Evolutionary conservation across 345 rosid species (phyloP).

Genomic region (Pistacia vera): DNA sequence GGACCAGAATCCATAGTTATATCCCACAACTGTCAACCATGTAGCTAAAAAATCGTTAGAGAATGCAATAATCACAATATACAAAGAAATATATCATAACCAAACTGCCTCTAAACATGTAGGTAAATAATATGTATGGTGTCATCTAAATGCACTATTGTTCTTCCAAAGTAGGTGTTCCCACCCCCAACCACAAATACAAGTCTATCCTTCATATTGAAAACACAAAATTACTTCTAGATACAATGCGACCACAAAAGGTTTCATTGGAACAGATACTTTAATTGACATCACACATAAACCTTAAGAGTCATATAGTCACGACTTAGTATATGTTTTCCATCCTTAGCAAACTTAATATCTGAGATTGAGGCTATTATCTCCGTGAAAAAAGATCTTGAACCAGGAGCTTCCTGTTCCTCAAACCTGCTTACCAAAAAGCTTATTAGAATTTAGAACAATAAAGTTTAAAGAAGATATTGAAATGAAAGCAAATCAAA

Average conservation of each 20-base stretch:
- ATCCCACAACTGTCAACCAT: slow-evolving; percentile 73
- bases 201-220: not conserved
- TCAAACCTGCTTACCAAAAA: slow-evolving; percentile 61
- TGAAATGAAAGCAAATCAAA: slow-evolving; percentile 4
- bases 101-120: not conserved
- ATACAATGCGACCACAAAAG: not conserved
- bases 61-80: not conserved
- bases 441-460: not conserved
- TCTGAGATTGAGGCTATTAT: slow-evolving; percentile 95
- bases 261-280: not conserved
- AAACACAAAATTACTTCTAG: not conserved
- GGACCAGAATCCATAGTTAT: slow-evolving; percentile 81
- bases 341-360: slow-evolving; percentile 78
- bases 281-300: not conserved
- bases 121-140: not conserved
- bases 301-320: slow-evolving; percentile 99
- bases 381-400: slow-evolving; percentile 89
- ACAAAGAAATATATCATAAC: not conserved
- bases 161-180: not conserved
- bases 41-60: slow-evolving; percentile 2
- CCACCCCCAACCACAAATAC: not conserved
- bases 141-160: not conserved
- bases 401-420: slow-evolving; percentile 74
- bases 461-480: not conserved
- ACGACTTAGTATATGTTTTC: slow-evolving; percentile 86